phyloP scores from a whole-genome alignment of 208 protist species.

The Trypanosoma caninum region DNA sequence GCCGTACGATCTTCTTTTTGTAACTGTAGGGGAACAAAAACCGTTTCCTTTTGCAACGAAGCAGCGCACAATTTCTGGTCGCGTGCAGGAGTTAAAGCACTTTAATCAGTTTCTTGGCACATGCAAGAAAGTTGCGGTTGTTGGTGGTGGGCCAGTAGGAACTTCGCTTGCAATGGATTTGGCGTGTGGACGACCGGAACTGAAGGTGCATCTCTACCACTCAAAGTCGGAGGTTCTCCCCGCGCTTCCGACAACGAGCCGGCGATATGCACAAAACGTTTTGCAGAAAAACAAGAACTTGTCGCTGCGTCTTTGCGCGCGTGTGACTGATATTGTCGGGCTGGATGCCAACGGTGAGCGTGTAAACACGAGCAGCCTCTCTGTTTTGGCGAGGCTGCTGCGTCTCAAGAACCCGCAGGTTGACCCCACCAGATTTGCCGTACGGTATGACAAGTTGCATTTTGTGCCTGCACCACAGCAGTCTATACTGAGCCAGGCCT shows the following conservation, averaged over 20 bases:
- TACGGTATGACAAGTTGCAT: conserved; percentile 53
- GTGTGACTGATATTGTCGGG: conserved; percentile 54
- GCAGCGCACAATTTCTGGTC: conserved; percentile 67
- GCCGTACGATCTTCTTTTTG: conserved; percentile 80
- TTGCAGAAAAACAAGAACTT: conserved; percentile 51
- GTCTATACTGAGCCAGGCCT: conserved; percentile 73
- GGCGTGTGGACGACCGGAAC: conserved; percentile 43
- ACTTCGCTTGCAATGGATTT: conserved; percentile 69
- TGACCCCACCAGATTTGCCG: conserved; percentile 33
- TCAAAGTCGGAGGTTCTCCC: conserved; percentile 61
- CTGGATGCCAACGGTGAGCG: conserved; percentile 23
- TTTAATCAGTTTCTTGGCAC: conserved; percentile 70
- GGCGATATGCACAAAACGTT: conserved; percentile 54
- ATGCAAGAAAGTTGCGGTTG: conserved; percentile 76
- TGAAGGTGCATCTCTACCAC: conserved; percentile 77
- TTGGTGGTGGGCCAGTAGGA: conserved; percentile 82
- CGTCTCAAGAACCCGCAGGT: conserved; percentile 7
- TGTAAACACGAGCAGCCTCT: conserved; percentile 1
- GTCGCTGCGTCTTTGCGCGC: conserved; percentile 40
- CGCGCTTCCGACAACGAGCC: conserved; percentile 48
- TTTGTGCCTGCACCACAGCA: conserved; percentile 40
- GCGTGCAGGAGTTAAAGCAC: conserved; percentile 68
- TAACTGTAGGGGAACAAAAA: conserved; percentile 74
- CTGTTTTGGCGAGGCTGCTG: conserved; percentile 13
- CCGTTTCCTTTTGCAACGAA: conserved; percentile 69